Base-by-base conservation (phyloP, 2,329 filamentous ascomycete genomes). In the Waltergamsia citrina region DNA sequence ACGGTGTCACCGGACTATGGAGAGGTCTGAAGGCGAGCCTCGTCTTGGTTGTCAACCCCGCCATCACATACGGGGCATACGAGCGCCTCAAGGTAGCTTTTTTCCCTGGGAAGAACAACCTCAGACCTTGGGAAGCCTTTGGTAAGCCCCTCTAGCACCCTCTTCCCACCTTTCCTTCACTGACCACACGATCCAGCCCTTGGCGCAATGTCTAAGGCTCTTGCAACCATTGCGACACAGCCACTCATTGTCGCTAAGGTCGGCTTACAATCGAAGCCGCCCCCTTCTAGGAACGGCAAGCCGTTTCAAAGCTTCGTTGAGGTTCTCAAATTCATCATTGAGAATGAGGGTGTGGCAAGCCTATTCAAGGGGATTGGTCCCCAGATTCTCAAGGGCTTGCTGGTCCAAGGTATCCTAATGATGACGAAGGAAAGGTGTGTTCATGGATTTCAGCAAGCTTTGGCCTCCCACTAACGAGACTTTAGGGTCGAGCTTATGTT, bases 171-270 rank as follows among this genome's bases (percentile, higher is more conserved):
- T 16, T 23, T 24, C 9, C 34, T 10, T n/a, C 28, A 12, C 10
- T 29, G n/a, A 15, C 36, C 26, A 14, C 6, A 27, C 14, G 26
- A 28, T 23, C 12, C 38, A 92, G 87, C 93, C 19, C 76, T 98
- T 33, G 92, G 92, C 40, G 87, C 92, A 29, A 73, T 93, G 60
- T 96, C 90, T 33, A 98, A 98, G 62, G 74, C 85, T 6, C 61
- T 96, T 39, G 92, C 92, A 34, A 98, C 92, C 1, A 79, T 98
- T 43, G 78, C 71, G 35, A 98, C 92, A 7, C 92, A 98, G 55
- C 92, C 92, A 11, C 69, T 98, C 36, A 98, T 98, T 49, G 90
- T 98, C 40, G 92, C 92, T 41, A 98, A 98, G 64, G 92, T 98
- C 40, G 88, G 92, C 33, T 67, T 98, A 38, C 92, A 98, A 58